Evolutionary conservation across 208 protist species (phyloP).

Genomic region (Leptomonas seymouri): DNA sequence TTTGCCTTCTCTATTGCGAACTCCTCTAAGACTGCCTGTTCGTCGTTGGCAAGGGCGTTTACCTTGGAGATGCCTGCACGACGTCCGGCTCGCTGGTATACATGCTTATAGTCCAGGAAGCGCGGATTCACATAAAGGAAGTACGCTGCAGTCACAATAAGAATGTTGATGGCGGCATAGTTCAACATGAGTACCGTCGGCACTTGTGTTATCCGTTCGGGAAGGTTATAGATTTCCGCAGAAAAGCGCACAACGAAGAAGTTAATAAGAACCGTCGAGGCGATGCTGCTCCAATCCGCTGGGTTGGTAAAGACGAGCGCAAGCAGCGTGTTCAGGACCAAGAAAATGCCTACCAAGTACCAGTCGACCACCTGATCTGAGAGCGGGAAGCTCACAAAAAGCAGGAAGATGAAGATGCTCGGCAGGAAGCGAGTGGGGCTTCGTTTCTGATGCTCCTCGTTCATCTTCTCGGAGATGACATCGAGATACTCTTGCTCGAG

Average conservation of each 20-base stretch:
- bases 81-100: background rate
- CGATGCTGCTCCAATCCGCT: constrained; percentile 61
- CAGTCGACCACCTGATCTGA: constrained; percentile 80
- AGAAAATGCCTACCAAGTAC: constrained; percentile 59
- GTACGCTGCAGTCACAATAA: constrained; percentile 43
- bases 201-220: constrained; percentile 38
- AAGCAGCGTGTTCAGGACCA: constrained; percentile 55
- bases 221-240: constrained; percentile 52
- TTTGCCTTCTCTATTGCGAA: constrained; percentile 45
- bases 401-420: constrained; percentile 73
- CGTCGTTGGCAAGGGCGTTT: constrained; percentile 1
- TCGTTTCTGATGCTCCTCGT: constrained; percentile 16
- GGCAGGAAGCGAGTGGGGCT: constrained; percentile 50
- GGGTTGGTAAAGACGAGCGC: constrained; percentile 47
- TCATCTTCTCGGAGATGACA: constrained; percentile 38
- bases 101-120: constrained; percentile 20
- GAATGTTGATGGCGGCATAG: constrained; percentile 47
- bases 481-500: constrained; percentile 60
- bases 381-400: constrained; percentile 84
- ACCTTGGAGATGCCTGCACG: background rate
- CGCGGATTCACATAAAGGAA: constrained; percentile 59
- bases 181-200: constrained; percentile 23
- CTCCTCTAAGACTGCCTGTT: constrained; percentile 39
- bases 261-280: constrained; percentile 52
- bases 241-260: constrained; percentile 65